These are phyloP conservation scores for Leccinum uliginosum DNA, from an alignment of 768 basidiomycete genomes.

Conservation along the genomic window DNA sequence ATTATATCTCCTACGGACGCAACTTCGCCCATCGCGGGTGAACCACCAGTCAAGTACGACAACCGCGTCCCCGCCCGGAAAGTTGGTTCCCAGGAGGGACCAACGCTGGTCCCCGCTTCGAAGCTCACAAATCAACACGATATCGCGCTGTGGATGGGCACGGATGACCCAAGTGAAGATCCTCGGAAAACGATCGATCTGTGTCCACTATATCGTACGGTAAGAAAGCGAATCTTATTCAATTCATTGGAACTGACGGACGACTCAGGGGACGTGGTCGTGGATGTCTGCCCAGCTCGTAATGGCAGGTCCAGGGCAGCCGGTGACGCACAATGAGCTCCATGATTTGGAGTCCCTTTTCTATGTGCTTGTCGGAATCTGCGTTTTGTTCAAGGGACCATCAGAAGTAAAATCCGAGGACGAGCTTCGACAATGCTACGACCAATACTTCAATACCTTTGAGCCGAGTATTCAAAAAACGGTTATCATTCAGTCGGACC, in stretches of 20 bases:
- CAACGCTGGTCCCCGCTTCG: neutral
- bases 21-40: too few relatives aligned
- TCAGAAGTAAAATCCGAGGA: neutral
- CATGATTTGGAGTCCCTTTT: constrained; percentile 1
- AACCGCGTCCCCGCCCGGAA: neutral
- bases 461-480: constrained; percentile 1
- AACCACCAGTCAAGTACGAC: neutral
- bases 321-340: neutral
- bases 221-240: neutral
- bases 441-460: constrained; percentile 4
- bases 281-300: constrained; percentile 5
- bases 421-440: neutral
- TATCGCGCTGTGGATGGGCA: neutral
- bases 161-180: neutral
- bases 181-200: neutral
- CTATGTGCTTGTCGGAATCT: neutral
- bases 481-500: neutral
- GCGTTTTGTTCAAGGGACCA: neutral
- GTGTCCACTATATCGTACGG: neutral
- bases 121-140: neutral
- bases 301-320: constrained; percentile 5
- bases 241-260: neutral
- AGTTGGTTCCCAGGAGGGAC: neutral
- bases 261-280: neutral
- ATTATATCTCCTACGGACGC: neutral